Conservation (phyloP, 2,329 filamentous ascomycete species). For the Calonectria leucothoes region DNA sequence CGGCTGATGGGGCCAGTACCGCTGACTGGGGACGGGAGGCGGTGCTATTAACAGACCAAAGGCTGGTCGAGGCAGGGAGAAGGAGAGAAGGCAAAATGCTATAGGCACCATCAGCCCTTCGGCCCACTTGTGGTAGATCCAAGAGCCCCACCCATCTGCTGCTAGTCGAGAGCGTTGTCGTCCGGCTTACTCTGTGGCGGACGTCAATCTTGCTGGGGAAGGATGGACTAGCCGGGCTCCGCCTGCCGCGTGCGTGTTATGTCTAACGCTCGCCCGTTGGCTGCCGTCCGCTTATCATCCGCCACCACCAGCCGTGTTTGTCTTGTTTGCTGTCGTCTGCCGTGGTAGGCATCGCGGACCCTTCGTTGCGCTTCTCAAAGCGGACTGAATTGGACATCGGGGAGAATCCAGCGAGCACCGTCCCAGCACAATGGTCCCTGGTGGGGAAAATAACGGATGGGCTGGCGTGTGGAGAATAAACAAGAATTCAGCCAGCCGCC, state of each 20-base stretch:
- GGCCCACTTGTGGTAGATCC: constrained; percentile 22
- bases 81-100: background rate
- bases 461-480: constrained; percentile 6
- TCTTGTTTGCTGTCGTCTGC: background rate
- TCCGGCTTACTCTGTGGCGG: constrained; percentile 19
- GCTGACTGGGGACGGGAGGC: background rate
- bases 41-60: background rate
- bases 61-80: background rate
- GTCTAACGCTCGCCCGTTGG: background rate
- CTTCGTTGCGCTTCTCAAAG: constrained; percentile 14
- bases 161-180: constrained; percentile 16
- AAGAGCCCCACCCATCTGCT: constrained; percentile 18
- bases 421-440: background rate
- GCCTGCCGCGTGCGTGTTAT: background rate
- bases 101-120: background rate
- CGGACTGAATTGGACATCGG: background rate
- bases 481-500: background rate
- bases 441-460: background rate
- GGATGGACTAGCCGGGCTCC: constrained; percentile 1
- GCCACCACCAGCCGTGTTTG: background rate
- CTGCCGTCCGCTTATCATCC: background rate
- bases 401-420: background rate
- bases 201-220: constrained; percentile 15
- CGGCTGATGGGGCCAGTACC: background rate
- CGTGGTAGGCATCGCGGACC: constrained; percentile 20